Evolutionary conservation across 176 grass and related monocot species (phyloP), one percentile per base, ranked within the genome.

Genomic region (Oryza coarctata): DNA sequence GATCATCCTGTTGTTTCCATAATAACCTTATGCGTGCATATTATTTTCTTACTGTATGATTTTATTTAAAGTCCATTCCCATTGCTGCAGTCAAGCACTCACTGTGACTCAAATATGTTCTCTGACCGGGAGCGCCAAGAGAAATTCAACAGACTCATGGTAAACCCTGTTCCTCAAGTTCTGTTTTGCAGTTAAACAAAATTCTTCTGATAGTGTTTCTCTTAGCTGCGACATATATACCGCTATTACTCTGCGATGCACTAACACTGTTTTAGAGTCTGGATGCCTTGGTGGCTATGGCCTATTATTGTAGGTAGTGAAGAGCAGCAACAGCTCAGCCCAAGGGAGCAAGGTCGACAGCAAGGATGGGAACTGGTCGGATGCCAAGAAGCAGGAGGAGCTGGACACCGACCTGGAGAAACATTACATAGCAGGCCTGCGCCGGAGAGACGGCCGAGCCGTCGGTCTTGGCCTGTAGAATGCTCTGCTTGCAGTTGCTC

Each of bases 71-170:
- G 44, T 63, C 80, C 12, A 33, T 29, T 10, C 18, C 39, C 65
- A 23, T 68, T 78, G 31, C 70, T 80, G 45, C 87, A 98, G 93
- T 70, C 88, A 77, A 88, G 84, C 61, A 86, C 87, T 57, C 83
- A 79, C 71, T 98, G 95, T 90, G 93, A 98, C 49, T 77, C 75
- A 2, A 90, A 92, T 92, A 71, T 95, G 69, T 98, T 98, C 83
- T 70, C 82, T 80, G 90, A 98, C n/a, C 88, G 76, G 12, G 93
- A 98, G 20, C 88, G 95, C 47, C 95, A 98, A 79, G 92, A 98
- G 80, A 98, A 98, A 78, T 98, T 98, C 73, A 98, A 98, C 69
- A 95, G 93, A 86, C 96, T 98, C 90, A 98, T 95, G 96, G 96
- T 98, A 89, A 91, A 82, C 85, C 75, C 62, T 71, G 7, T 77